Evolutionary conservation across 106 monocot genomes (phyloP).

Genomic region (Acorus gramineus): DNA sequence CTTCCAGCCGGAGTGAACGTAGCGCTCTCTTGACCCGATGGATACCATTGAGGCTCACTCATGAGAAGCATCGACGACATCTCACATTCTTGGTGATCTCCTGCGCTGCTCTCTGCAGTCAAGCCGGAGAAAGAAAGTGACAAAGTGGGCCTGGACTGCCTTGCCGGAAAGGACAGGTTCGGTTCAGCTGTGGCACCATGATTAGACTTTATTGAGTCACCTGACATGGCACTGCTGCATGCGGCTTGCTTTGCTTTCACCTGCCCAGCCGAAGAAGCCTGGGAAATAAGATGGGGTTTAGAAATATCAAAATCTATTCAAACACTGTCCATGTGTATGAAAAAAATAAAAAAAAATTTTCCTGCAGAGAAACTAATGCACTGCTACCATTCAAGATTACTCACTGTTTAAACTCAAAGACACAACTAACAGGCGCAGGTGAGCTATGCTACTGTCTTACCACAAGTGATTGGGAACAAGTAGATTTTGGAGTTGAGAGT

Average conservation of each 20-base stretch:
- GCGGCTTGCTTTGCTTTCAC: slow-evolving; percentile 27
- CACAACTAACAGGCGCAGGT: too few species aligned
- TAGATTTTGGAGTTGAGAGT: too few species aligned
- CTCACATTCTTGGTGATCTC: slow-evolving; percentile 63
- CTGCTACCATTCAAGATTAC: too few species aligned
- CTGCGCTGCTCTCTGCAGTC: slow-evolving; percentile 66
- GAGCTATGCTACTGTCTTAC: too few species aligned
- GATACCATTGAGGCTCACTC: slow-evolving; percentile 64
- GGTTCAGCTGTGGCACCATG: slow-evolving; percentile 33
- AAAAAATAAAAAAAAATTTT: too few species aligned
- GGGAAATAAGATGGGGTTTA: slow-evolving; percentile 1
- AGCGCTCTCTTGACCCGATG: slow-evolving; percentile 25
- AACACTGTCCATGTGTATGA: too few species aligned
- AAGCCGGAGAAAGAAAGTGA: slow-evolving; percentile 69
- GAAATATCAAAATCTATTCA: too few species aligned
- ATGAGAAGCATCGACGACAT: slow-evolving; percentile 47
- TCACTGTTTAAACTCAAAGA: too few species aligned
- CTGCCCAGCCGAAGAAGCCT: slow-evolving; percentile 29
- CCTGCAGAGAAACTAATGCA: too few species aligned
- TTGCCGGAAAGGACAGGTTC: slow-evolving; percentile 29
- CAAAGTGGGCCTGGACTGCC: slow-evolving; percentile 39
- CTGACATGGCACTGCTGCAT: slow-evolving; percentile 33
- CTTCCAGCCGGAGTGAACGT: slow-evolving; percentile 38
- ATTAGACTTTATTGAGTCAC: slow-evolving; percentile 50
- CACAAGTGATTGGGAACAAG: too few species aligned